Conservation (phyloP, 139 green algal genomes). For the Chlorella sp. region DNA sequence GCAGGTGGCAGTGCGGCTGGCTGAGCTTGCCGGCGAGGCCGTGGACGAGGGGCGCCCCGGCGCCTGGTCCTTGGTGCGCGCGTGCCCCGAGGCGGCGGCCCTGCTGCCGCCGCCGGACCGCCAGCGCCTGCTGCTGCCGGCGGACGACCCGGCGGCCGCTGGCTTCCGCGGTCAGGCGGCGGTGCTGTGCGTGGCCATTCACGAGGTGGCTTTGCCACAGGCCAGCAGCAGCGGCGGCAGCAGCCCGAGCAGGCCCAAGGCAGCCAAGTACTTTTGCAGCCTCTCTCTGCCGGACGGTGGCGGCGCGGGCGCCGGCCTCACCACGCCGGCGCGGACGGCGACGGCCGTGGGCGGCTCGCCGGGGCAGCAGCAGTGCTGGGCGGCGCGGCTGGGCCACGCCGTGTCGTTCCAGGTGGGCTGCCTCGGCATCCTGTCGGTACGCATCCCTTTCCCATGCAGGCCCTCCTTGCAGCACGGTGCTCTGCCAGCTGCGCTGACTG, state of each 20-base stretch:
- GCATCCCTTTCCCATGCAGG: neutral
- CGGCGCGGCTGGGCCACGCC: too few species aligned
- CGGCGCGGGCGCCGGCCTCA: too few species aligned
- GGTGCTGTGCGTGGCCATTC: slow-evolving; percentile 7
- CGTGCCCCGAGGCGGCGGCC: neutral
- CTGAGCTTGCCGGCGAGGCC: neutral
- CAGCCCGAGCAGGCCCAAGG: too few species aligned
- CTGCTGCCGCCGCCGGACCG: slow-evolving; percentile 2
- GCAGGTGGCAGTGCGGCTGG: slow-evolving; percentile 45
- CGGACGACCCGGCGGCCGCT: neutral
- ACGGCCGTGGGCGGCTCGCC: too few species aligned
- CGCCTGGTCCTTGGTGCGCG: neutral
- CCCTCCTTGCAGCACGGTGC: neutral
- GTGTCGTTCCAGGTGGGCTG: neutral
- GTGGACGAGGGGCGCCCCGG: neutral
- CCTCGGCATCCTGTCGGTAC: neutral
- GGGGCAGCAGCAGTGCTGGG: too few species aligned
- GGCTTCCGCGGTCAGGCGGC: neutral
- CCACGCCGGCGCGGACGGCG: too few species aligned
- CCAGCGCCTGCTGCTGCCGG: neutral
- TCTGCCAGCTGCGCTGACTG: neutral
- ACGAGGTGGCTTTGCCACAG: slow-evolving; percentile 2
- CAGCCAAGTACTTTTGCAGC: too few species aligned
- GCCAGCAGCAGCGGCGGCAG: too few species aligned
- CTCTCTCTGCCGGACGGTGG: too few species aligned